Evolutionary conservation across 352 stramenopile genomes (phyloP).

Genomic region (Phytophthora citricola): DNA sequence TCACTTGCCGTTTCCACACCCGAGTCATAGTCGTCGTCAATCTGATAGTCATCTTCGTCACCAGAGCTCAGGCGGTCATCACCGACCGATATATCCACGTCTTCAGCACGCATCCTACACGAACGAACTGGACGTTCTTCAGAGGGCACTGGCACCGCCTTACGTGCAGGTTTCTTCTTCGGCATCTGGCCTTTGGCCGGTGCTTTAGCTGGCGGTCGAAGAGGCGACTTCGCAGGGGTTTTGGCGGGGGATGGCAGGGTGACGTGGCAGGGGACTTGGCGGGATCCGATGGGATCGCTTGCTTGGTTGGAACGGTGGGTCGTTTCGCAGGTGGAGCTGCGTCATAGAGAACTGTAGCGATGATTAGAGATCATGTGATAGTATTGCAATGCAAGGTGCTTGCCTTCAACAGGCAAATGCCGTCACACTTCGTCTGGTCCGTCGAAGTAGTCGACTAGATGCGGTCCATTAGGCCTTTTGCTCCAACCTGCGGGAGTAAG

Average conservation of each 20-base stretch:
- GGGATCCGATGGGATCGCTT: not conserved
- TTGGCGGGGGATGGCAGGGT: not conserved
- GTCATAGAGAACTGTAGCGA: not conserved
- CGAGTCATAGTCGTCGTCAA: too few relatives aligned
- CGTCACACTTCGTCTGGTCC: constrained; percentile 4
- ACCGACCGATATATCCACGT: too few relatives aligned
- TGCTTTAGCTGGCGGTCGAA: not conserved
- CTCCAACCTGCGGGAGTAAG: constrained; percentile 5
- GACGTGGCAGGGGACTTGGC: not conserved
- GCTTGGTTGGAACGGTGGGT: not conserved
- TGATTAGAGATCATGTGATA: not conserved
- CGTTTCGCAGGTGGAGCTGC: not conserved
- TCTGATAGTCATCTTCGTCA: too few relatives aligned
- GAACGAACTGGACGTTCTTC: too few relatives aligned
- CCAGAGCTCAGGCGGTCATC: too few relatives aligned
- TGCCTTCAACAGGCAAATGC: constrained; percentile 1
- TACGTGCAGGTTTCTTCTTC: too few relatives aligned
- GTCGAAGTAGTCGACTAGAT: constrained; percentile 13
- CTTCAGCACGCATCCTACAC: too few relatives aligned
- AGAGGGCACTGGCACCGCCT: too few relatives aligned
- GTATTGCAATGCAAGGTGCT: not conserved
- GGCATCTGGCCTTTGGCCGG: not conserved
- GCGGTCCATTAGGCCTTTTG: not conserved
- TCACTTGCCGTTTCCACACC: too few relatives aligned
- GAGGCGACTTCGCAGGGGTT: not conserved